A percentile compares a stretch with the other conserved stretches of the same genome.
These are phyloP conservation scores for Monilinia laxa DNA, from an alignment of 2,329 filamentous ascomycete species.

Conservation along the genomic window DNA sequence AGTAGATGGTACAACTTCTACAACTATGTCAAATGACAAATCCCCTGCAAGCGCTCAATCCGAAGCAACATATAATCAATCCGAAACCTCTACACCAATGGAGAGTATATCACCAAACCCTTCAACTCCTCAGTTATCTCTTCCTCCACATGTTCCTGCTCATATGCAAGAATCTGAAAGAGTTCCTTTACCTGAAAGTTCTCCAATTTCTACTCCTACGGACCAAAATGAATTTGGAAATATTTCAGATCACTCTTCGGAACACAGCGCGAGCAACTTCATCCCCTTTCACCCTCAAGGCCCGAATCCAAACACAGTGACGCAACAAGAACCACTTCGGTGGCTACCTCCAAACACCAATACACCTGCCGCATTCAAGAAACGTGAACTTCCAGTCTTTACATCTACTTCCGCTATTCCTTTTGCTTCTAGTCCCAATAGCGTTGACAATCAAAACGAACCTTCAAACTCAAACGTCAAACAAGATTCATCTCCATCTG, in stretches of 20 bases:
- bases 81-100: slow-evolving; percentile 7
- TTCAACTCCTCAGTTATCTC: slow-evolving; percentile 28
- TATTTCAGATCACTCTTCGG: slow-evolving; percentile 16
- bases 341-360: slow-evolving; percentile 53
- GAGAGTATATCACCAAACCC: slow-evolving; percentile 25
- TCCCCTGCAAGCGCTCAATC: background rate
- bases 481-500: slow-evolving; percentile 1
- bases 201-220: slow-evolving; percentile 26
- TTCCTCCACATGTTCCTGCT: slow-evolving; percentile 24
- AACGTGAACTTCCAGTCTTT: slow-evolving; percentile 38
- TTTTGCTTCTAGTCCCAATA: slow-evolving; percentile 28
- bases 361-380: slow-evolving; percentile 34
- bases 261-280: slow-evolving; percentile 46
- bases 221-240: slow-evolving; percentile 14
- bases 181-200: slow-evolving; percentile 34
- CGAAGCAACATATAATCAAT: slow-evolving; percentile 1
- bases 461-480: slow-evolving; percentile 15
- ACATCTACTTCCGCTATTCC: slow-evolving; percentile 39
- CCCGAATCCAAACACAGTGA: slow-evolving; percentile 44
- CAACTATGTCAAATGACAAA: slow-evolving; percentile 23
- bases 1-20: slow-evolving; percentile 24
- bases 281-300: slow-evolving; percentile 58
- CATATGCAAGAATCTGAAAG: slow-evolving; percentile 30
- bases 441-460: slow-evolving; percentile 20
- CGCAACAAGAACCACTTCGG: slow-evolving; percentile 46